Base-by-base conservation (phyloP, 441 rosid species). In the Raphanus hybrid region DNA sequence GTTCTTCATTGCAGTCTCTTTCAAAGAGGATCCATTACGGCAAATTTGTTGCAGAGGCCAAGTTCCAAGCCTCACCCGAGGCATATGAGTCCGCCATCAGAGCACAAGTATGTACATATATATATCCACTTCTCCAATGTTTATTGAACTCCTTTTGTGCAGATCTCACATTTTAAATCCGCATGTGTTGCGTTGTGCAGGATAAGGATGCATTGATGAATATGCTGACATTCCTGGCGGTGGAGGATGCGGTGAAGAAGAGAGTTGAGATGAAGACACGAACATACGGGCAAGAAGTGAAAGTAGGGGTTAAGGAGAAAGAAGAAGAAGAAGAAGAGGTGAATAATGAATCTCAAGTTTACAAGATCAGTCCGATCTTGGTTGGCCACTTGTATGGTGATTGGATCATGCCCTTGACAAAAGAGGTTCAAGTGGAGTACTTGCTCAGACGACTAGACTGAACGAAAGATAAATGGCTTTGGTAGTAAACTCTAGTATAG, bases 341-440 rank as follows among this genome's bases (percentile, higher is more conserved):
- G 8, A 10, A 10, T 4, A 70, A 64, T 26, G 76, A 37, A 37
- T 89, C 86, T n/a, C 96, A 85, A 0, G 90, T 86, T 27, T 91
- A 84, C 87, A 96, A 93, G 77, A 93, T 96, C 75, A 78, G 78
- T 27, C 96, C 99, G 4, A 81, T 87, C 84, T 69, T 96, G 83
- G 90, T 92, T 5, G 96, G 95, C 0, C 78, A 87, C 23, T 83
- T 96, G 50, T 92, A 92, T 66, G 91, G 90, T 7, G 86, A 87
- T 55, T 90, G 97, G 98, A 93, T 96, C 86, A 93, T 96, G 99
- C 99, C 98, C 0, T 77, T 93, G 80, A 96, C 99, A 9, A 96
- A 96, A 79, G 95, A 90, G 73, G 98, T 95, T 73, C 98, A 95
- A 71, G 93, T 95, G 2, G 86, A 80, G 62, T 95, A 95, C 75